Conservation (phyloP, 257 asterid species). For the Orobanche coerulescens region DNA sequence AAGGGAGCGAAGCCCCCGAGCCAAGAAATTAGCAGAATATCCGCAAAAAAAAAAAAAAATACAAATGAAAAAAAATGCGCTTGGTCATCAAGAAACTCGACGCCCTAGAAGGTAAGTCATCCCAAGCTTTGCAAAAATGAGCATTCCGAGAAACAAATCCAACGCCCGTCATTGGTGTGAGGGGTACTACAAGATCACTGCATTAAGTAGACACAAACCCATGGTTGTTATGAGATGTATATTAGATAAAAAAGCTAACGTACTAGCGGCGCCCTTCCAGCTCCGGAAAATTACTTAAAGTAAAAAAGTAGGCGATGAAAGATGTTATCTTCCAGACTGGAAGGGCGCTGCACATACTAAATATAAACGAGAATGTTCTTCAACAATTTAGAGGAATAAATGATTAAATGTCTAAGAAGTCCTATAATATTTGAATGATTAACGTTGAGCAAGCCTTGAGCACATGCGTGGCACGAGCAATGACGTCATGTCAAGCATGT, state of each 20-base stretch:
- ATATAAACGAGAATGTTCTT: background rate
- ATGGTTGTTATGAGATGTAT: too few species aligned
- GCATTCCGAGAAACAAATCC: background rate
- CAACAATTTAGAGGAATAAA: background rate
- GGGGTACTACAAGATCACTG: background rate
- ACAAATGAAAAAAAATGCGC: constrained; percentile 1
- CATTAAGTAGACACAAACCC: background rate
- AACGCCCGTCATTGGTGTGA: background rate
- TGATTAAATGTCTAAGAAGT: background rate
- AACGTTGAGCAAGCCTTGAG: too few species aligned
- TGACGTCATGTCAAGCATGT: background rate
- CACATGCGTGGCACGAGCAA: background rate
- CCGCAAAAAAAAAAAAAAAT: background rate
- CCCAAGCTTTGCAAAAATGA: background rate
- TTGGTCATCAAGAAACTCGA: background rate
- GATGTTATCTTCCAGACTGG: too few species aligned
- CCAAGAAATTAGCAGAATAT: background rate
- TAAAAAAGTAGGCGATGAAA: too few species aligned
- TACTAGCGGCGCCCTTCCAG: too few species aligned
- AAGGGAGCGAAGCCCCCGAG: background rate
- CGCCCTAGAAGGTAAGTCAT: background rate
- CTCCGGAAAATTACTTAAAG: too few species aligned
- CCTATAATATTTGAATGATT: background rate
- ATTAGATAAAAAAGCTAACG: too few species aligned
- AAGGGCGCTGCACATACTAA: too few species aligned